Conservation (phyloP, 2,329 filamentous ascomycete species). For the Aureobasidium sp. region DNA sequence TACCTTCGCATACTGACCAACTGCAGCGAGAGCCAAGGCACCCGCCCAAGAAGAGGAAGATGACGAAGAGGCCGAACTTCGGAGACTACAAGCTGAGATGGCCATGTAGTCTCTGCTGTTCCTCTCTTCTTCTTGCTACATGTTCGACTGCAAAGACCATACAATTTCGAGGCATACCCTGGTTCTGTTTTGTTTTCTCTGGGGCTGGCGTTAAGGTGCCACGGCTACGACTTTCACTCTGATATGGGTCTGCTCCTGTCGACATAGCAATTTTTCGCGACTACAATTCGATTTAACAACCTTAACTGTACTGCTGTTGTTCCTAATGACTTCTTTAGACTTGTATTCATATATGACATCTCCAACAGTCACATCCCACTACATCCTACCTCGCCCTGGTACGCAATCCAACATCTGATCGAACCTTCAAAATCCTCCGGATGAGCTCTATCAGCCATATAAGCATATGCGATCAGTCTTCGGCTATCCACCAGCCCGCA, state of each 20-base stretch:
- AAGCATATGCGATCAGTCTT: too few relatives aligned
- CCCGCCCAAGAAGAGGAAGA: conserved; percentile 58
- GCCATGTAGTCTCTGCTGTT: conserved; percentile 57
- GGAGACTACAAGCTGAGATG: conserved; percentile 93
- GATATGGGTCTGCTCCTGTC: background rate
- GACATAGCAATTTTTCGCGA: conserved; percentile 9
- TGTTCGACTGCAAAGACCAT: conserved; percentile 7
- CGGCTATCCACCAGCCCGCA: too few relatives aligned
- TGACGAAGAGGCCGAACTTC: conserved; percentile 90
- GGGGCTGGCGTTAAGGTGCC: conserved; percentile 2
- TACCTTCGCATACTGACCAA: conserved; percentile 19
- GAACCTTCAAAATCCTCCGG: background rate
- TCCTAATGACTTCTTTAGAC: background rate
- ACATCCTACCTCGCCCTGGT: background rate
- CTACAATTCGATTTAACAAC: conserved; percentile 2
- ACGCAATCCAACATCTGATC: background rate
- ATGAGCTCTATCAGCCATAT: background rate
- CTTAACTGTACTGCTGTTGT: background rate
- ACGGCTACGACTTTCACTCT: background rate
- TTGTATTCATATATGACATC: background rate
- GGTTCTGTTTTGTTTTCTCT: conserved; percentile 1
- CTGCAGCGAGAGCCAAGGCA: conserved; percentile 37
- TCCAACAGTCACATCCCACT: background rate
- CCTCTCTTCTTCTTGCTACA: background rate
- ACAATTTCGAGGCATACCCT: conserved; percentile 11